Base-by-base conservation (phyloP, 2,329 filamentous ascomycete genomes). In the Ceratocystiopsis minuta region DNA sequence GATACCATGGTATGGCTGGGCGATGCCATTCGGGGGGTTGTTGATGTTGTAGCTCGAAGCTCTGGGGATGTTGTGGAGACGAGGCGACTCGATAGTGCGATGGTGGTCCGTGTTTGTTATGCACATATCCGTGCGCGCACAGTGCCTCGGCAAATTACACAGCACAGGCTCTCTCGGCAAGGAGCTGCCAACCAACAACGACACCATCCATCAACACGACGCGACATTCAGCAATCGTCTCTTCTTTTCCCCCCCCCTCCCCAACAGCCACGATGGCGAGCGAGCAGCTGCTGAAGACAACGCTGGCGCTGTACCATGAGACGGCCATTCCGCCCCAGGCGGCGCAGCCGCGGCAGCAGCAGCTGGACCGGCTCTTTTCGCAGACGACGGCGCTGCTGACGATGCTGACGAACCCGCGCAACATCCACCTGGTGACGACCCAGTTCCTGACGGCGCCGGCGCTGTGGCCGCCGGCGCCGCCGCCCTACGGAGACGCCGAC, bases 361-460 rank as follows among this genome's bases (percentile, higher is more conserved):
- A 63, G 49, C 70, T 66, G 18, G 63, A 72, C 48, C 68, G 72
- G 55, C 67, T 77, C 51, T 63, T 81, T 52, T 75, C 70, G 48
- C 79, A 76, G 37, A 80, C 79, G 15, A 68, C 72, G 16, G 71
- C 75, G 34, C 70, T 86, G 28, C 66, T 87, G 43, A 71, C 75
- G 15, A 72, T 71, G 39, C 72, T 86, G 41, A 75, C 74, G 46
- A 86, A 86, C 53, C 80, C 80, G 14, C 68, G 82, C 43, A 87
- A 87, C 56, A 66, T 85, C 52, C 72, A 75, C 35, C 66, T 86
- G 13, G 66, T 86, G 42, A 80, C 79, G 1, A 78, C 77, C 20
- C 79, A 86, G 49, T 66, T 85, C 6, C 68, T 86, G 37, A 72
- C 70, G 1, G 77, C 80, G 0, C 79, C 78, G 3, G 77, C 80